phyloP scores from a whole-genome alignment of 2,329 filamentous ascomycete species.

The Botrytis pseudocinerea region DNA sequence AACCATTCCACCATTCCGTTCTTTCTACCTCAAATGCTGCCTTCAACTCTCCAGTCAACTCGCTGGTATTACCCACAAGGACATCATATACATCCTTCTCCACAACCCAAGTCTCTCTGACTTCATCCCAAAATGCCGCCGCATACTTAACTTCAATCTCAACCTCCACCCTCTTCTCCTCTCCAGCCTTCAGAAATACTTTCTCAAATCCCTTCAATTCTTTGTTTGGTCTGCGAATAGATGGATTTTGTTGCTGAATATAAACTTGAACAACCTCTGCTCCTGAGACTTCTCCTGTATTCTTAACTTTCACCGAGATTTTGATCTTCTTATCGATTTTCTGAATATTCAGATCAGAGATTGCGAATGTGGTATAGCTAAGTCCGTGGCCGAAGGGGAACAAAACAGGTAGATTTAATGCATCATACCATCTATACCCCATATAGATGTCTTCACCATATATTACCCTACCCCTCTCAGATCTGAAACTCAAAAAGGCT shows the following conservation, averaged over 20 bases:
- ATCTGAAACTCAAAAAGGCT: conserved; percentile 71
- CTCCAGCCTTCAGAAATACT: conserved; percentile 59
- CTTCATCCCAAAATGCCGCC: conserved; percentile 47
- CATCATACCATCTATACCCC: conserved; percentile 80
- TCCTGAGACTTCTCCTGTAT: conserved; percentile 57
- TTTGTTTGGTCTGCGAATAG: conserved; percentile 52
- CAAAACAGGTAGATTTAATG: conserved; percentile 60
- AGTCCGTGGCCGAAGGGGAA: conserved; percentile 81
- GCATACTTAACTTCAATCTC: conserved; percentile 46
- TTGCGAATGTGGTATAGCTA: conserved; percentile 69
- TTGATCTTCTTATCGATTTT: background rate
- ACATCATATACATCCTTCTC: conserved; percentile 44
- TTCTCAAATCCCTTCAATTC: conserved; percentile 68
- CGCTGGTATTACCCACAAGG: conserved; percentile 43
- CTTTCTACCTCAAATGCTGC: conserved; percentile 57
- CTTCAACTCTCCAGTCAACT: conserved; percentile 51
- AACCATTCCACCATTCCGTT: conserved; percentile 67
- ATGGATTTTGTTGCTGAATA: conserved; percentile 54
- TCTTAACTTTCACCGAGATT: conserved; percentile 40
- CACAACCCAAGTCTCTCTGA: conserved; percentile 44
- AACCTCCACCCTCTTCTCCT: conserved; percentile 58
- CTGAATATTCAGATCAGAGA: background rate
- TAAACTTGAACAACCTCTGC: conserved; percentile 61
- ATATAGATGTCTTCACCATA: conserved; percentile 82
- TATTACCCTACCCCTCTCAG: conserved; percentile 68